Conservation (phyloP, 2,329 filamentous ascomycete species). For the Purpureocillium lavendulum region DNA sequence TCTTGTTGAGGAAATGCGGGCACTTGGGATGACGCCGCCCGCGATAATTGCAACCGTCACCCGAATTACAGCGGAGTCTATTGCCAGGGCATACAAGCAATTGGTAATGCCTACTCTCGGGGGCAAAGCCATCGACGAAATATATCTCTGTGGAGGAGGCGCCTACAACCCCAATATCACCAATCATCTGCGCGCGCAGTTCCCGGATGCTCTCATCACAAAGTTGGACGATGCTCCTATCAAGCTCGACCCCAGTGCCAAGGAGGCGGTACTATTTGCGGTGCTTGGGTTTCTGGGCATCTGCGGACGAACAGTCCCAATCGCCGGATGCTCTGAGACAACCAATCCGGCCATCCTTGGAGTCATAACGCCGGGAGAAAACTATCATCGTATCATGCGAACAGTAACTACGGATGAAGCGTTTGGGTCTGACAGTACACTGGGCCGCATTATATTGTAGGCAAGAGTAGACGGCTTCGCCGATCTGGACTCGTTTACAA, state of each 20-base stretch:
- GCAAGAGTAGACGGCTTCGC: too few relatives aligned
- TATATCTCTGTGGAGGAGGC: conserved; percentile 53
- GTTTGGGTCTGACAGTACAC: neutral
- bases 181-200: conserved; percentile 39
- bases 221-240: conserved; percentile 42
- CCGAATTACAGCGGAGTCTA: conserved; percentile 30
- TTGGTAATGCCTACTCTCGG: conserved; percentile 4
- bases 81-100: conserved; percentile 10
- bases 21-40: conserved; percentile 26
- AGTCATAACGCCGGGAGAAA: conserved; percentile 34
- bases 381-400: conserved; percentile 34
- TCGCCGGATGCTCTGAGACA: conserved; percentile 21
- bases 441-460: too few relatives aligned
- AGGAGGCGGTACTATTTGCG: conserved; percentile 42
- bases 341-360: conserved; percentile 32
- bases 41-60: conserved; percentile 43
- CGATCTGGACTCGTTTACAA: too few relatives aligned
- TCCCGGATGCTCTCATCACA: conserved; percentile 36
- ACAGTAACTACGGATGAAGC: neutral
- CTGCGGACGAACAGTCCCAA: conserved; percentile 2
- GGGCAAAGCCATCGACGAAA: conserved; percentile 27
- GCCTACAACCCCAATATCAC: conserved; percentile 50
- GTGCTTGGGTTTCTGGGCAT: conserved; percentile 21
- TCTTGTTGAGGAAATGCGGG: conserved; percentile 30
- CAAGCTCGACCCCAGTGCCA: conserved; percentile 43